Percentiles rank a stretch among this genome's conserved stretches.
These are phyloP conservation scores for Sclerotinia subarctica DNA, from an alignment of 2,329 filamentous ascomycete species.

Conservation along the genomic window DNA sequence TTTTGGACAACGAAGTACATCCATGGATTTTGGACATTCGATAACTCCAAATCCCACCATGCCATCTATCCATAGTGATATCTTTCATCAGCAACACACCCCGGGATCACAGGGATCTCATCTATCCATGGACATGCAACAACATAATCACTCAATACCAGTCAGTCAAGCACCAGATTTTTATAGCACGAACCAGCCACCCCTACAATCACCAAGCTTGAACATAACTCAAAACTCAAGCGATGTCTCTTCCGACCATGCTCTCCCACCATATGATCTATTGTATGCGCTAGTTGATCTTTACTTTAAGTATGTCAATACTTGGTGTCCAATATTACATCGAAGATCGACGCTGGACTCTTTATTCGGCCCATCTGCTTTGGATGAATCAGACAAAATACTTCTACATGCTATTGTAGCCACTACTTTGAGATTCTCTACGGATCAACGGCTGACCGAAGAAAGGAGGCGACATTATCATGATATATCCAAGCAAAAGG, in stretches of 20 bases:
- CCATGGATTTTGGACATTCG: slow-evolving; percentile 47
- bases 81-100: slow-evolving; percentile 42
- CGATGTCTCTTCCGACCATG: slow-evolving; percentile 55
- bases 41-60: slow-evolving; percentile 46
- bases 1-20: slow-evolving; percentile 47
- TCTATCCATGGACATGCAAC: slow-evolving; percentile 35
- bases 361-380: slow-evolving; percentile 71
- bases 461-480: slow-evolving; percentile 74
- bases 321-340: slow-evolving; percentile 88
- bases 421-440: slow-evolving; percentile 80
- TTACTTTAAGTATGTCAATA: slow-evolving; percentile 77
- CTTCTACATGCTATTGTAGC: slow-evolving; percentile 86
- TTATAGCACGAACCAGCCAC: slow-evolving; percentile 37
- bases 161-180: slow-evolving; percentile 37
- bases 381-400: slow-evolving; percentile 79
- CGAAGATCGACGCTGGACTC: slow-evolving; percentile 76
- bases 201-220: slow-evolving; percentile 57
- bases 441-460: slow-evolving; percentile 69
- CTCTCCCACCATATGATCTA: slow-evolving; percentile 71
- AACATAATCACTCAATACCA: slow-evolving; percentile 30
- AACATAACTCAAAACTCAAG: slow-evolving; percentile 49
- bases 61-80: slow-evolving; percentile 45
- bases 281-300: slow-evolving; percentile 70
- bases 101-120: slow-evolving; percentile 15
- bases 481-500: slow-evolving; percentile 77